These are phyloP conservation scores for Aspergillus clavatus DNA, from an alignment of 2,329 filamentous ascomycete genomes.

Conservation along the genomic window DNA sequence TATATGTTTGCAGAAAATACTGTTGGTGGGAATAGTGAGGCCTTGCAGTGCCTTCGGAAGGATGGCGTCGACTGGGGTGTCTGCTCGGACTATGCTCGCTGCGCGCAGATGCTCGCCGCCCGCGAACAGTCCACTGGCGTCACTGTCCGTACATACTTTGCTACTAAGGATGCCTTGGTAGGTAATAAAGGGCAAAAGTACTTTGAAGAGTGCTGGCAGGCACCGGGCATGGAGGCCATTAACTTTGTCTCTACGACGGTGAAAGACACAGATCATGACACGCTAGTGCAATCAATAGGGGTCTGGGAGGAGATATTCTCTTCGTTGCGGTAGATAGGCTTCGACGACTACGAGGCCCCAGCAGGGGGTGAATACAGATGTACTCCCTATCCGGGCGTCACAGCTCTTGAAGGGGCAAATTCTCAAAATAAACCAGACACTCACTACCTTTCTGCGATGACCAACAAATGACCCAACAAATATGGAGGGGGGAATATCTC, in stretches of 20 bases:
- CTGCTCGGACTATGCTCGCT: constrained; percentile 33
- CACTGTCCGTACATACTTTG: constrained; percentile 32
- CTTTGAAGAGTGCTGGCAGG: constrained; percentile 41
- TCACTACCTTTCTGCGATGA: too few species aligned
- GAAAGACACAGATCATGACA: constrained; percentile 40
- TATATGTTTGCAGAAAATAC: constrained; percentile 28
- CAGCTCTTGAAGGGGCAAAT: too few species aligned
- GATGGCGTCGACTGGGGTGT: constrained; percentile 28
- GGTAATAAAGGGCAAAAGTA: constrained; percentile 40
- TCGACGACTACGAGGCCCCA: too few species aligned
- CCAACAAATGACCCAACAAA: too few species aligned
- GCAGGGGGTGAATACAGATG: too few species aligned
- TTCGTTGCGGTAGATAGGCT: background rate
- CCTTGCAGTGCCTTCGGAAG: constrained; percentile 35
- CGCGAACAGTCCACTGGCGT: constrained; percentile 8
- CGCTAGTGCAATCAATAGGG: constrained; percentile 12
- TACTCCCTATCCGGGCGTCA: too few species aligned
- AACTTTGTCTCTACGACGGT: constrained; percentile 19
- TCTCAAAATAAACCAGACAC: too few species aligned
- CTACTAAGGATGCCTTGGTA: constrained; percentile 40
- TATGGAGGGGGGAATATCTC: too few species aligned
- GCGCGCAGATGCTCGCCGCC: constrained; percentile 14
- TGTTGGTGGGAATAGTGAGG: constrained; percentile 37
- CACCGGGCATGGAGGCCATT: constrained; percentile 15
- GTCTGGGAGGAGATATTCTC: constrained; percentile 15